Percentiles rank a stretch among this genome's conserved stretches.
Evolutionary conservation across 2,329 filamentous ascomycete genomes (phyloP).

Genomic region (Aspergillus quadrilineatus): DNA sequence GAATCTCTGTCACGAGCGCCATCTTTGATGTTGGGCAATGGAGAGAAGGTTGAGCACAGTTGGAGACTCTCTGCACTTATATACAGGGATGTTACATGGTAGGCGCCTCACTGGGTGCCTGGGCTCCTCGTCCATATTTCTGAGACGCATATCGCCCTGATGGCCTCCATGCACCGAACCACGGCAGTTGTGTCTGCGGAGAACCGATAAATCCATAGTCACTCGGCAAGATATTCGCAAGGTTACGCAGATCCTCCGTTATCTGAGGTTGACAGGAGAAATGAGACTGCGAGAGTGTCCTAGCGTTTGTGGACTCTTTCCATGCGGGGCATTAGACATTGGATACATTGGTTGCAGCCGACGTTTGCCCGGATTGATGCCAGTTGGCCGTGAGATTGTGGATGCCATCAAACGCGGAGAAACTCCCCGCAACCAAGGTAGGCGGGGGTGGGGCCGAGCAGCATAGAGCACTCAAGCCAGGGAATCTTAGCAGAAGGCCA

Average conservation of each 20-base stretch:
- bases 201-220: background rate
- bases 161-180: background rate
- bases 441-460: background rate
- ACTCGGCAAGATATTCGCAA: background rate
- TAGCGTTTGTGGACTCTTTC: background rate
- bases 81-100: background rate
- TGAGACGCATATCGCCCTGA: background rate
- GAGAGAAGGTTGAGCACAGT: background rate
- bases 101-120: background rate
- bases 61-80: background rate
- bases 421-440: background rate
- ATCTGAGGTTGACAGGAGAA: background rate
- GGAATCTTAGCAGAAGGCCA: background rate
- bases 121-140: background rate
- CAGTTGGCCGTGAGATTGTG: background rate
- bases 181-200: conserved; percentile 8
- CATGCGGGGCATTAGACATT: background rate
- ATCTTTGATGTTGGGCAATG: background rate
- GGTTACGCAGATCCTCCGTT: background rate
- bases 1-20: conserved; percentile 5
- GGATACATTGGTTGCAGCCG: background rate
- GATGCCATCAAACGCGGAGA: background rate
- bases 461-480: background rate
- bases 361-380: too few species aligned
- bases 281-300: too few species aligned